Percentiles rank a stretch among this genome's conserved stretches.
Conservation (phyloP, 371 early-diverging fungal genomes). For the Mucor ambiguus region DNA sequence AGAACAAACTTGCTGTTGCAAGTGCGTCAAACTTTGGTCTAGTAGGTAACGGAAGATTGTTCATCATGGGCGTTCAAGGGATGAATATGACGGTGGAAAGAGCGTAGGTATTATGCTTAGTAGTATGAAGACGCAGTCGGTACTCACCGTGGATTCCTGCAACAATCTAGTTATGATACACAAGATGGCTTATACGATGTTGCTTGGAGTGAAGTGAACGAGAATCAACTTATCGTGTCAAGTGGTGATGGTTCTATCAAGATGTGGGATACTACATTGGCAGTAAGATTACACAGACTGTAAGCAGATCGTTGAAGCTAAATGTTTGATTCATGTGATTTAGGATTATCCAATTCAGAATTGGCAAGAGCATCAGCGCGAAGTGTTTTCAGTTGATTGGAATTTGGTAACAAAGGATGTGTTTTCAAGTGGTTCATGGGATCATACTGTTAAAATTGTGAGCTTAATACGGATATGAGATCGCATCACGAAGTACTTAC, state of each 20-base stretch:
- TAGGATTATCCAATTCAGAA: constrained; percentile 88
- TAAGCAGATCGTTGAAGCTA: neutral
- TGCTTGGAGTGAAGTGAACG: constrained; percentile 94
- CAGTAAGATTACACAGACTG: constrained; percentile 51
- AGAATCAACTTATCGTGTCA: constrained; percentile 88
- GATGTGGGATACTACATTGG: constrained; percentile 85
- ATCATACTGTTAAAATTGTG: constrained; percentile 91
- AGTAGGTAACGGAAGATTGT: constrained; percentile 92
- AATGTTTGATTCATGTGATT: neutral
- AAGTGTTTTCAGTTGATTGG: constrained; percentile 94
- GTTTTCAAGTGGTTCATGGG: constrained; percentile 93
- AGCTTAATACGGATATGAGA: constrained; percentile 17
- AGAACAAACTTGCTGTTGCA: constrained; percentile 85
- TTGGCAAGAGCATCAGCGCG: constrained; percentile 93
- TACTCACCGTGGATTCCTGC: neutral
- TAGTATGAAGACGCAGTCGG: neutral
- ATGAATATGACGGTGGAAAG: constrained; percentile 64
- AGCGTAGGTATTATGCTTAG: constrained; percentile 54
- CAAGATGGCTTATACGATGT: constrained; percentile 95
- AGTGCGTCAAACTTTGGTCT: constrained; percentile 95
- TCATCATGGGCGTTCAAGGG: constrained; percentile 54
- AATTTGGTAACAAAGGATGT: constrained; percentile 85
- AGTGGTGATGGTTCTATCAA: constrained; percentile 95
- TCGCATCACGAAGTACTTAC: neutral
- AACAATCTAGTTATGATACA: constrained; percentile 78